These are phyloP conservation scores for Coniochaeta ligniaria DNA, from an alignment of 2,329 filamentous ascomycete genomes.

Conservation along the genomic window DNA sequence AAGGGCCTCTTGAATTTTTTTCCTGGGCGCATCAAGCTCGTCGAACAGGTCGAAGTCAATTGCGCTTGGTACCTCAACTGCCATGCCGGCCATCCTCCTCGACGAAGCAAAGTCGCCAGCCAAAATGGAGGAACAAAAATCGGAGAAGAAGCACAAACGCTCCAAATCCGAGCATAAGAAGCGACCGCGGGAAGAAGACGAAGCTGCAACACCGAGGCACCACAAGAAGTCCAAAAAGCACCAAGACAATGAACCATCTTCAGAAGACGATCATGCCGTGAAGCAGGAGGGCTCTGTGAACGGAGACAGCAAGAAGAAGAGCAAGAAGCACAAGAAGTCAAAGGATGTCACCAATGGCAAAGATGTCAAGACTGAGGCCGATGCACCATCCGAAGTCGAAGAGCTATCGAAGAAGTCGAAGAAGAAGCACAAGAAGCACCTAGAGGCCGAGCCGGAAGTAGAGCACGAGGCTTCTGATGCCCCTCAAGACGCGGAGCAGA, in stretches of 20 bases:
- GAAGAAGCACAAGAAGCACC: conserved; percentile 26
- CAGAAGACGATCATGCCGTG: neutral
- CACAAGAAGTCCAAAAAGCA: conserved; percentile 5
- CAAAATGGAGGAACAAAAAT: conserved; percentile 11
- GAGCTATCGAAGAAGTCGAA: conserved; percentile 10
- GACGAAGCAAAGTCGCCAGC: neutral
- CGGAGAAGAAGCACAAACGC: conserved; percentile 31
- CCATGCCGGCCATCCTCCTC: neutral
- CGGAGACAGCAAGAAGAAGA: conserved; percentile 16
- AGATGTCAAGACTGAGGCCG: neutral
- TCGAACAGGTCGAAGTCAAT: neutral
- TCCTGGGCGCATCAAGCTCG: neutral
- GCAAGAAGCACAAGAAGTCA: conserved; percentile 17
- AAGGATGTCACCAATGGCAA: neutral
- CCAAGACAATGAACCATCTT: neutral
- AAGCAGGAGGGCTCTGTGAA: neutral
- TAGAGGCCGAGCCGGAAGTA: conserved; percentile 3
- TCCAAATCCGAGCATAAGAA: conserved; percentile 5
- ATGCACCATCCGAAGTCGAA: neutral
- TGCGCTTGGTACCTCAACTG: neutral
- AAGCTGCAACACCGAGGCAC: neutral
- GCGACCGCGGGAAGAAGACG: conserved; percentile 6
- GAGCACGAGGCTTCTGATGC: conserved; percentile 10
- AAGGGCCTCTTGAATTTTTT: neutral
- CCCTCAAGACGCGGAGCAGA: conserved; percentile 19